phyloP scores from a whole-genome alignment of 1,139 yeast genomes.

The Trichomonascaceae sp. region DNA sequence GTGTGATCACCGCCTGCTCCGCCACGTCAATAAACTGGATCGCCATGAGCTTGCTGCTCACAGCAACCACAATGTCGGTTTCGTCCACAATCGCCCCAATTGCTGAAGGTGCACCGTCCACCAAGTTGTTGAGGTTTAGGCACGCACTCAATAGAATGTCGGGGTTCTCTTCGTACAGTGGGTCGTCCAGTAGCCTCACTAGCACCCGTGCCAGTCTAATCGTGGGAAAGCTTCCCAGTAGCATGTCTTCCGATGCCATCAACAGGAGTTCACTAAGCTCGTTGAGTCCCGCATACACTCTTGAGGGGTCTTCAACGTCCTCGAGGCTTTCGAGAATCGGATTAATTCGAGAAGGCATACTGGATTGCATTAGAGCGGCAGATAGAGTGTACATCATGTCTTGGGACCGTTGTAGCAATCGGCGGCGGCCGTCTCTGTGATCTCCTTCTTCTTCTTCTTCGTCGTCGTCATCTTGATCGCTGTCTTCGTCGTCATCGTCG shows the following conservation, averaged over 20 bases:
- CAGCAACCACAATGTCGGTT: slow-evolving; percentile 46
- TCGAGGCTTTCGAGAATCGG: slow-evolving; percentile 19
- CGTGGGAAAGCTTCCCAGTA: slow-evolving; percentile 39
- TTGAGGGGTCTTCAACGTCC: slow-evolving; percentile 31
- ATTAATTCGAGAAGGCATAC: slow-evolving; percentile 14
- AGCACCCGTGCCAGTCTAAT: slow-evolving; percentile 42
- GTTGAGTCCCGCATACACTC: slow-evolving; percentile 30
- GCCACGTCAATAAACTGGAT: slow-evolving; percentile 81
- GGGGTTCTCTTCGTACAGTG: slow-evolving; percentile 46
- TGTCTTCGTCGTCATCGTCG: slow-evolving; percentile 16
- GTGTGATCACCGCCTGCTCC: slow-evolving; percentile 67
- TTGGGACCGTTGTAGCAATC: slow-evolving; percentile 9
- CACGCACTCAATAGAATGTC: slow-evolving; percentile 78
- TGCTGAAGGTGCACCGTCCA: slow-evolving; percentile 64
- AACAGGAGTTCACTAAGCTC: slow-evolving; percentile 27
- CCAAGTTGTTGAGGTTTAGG: slow-evolving; percentile 67
- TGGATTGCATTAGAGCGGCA: slow-evolving; percentile 29
- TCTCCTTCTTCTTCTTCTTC: slow-evolving; percentile 1
- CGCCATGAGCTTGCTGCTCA: slow-evolving; percentile 57
- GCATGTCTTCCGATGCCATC: slow-evolving; percentile 25
- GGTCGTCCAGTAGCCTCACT: slow-evolving; percentile 46
- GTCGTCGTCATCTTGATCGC: slow-evolving; percentile 10
- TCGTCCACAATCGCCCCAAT: slow-evolving; percentile 51
- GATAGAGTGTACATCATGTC: slow-evolving; percentile 21
- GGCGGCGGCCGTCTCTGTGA: slow-evolving; percentile 5